Evolutionary conservation across 768 basidiomycete species (phyloP).

Genomic region (Trametes gibbosa): DNA sequence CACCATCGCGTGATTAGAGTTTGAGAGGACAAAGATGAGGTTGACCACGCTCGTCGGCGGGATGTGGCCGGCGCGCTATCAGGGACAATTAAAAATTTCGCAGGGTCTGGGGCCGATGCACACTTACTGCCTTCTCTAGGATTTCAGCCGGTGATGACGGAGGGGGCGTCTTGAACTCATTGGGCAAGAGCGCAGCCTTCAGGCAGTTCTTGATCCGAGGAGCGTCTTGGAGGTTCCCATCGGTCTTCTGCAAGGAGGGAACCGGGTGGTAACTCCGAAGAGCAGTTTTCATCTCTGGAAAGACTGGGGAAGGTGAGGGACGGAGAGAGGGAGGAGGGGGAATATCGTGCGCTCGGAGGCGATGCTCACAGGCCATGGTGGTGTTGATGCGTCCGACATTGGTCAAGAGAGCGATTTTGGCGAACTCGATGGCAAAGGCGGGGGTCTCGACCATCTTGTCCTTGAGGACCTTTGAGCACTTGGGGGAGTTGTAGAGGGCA

Average conservation of each 20-base stretch:
- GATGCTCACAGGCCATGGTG: slow-evolving; percentile 76
- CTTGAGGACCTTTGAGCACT: slow-evolving; percentile 85
- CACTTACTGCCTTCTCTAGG: slow-evolving; percentile 59
- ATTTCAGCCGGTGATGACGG: slow-evolving; percentile 78
- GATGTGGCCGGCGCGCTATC: slow-evolving; percentile 52
- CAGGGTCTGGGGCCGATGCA: slow-evolving; percentile 1
- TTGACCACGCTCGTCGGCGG: slow-evolving; percentile 89
- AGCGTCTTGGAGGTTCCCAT: slow-evolving; percentile 86
- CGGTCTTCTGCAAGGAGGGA: slow-evolving; percentile 86
- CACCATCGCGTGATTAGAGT: slow-evolving; percentile 67
- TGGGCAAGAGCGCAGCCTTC: slow-evolving; percentile 73
- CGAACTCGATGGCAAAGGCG: slow-evolving; percentile 73
- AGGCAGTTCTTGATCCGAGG: slow-evolving; percentile 90
- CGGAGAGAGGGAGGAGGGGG: slow-evolving; percentile 3
- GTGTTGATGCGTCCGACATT: slow-evolving; percentile 93
- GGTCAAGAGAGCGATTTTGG: slow-evolving; percentile 79
- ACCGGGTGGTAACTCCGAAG: slow-evolving; percentile 87
- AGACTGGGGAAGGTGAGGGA: slow-evolving; percentile 50
- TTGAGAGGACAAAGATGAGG: slow-evolving; percentile 78
- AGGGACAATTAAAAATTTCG: slow-evolving; percentile 2
- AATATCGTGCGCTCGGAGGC: neutral
- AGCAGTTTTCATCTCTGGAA: slow-evolving; percentile 92
- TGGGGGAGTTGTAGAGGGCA: slow-evolving; percentile 73
- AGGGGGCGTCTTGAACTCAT: slow-evolving; percentile 60
- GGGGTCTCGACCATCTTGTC: slow-evolving; percentile 85